phyloP scores from a whole-genome alignment of 164 flowering plant genomes.

The Vitis labrusca region DNA sequence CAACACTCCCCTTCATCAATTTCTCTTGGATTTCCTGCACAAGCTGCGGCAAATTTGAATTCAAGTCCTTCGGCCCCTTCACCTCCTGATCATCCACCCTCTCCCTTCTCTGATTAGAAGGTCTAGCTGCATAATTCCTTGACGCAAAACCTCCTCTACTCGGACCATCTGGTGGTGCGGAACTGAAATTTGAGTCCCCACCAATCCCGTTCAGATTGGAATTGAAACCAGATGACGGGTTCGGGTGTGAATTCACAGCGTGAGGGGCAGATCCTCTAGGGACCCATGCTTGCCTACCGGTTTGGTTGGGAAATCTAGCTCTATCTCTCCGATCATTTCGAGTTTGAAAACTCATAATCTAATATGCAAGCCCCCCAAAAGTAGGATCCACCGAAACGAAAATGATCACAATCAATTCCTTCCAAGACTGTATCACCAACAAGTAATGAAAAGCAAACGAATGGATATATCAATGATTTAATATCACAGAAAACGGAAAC shows the following conservation, averaged over 20 bases:
- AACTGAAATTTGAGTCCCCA: slow-evolving; percentile 13
- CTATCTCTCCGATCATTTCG: slow-evolving; percentile 51
- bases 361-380: slow-evolving; percentile 1
- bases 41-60: slow-evolving; percentile 63
- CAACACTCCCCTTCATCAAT: slow-evolving; percentile 66
- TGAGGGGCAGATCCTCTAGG: slow-evolving; percentile 48
- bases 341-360: slow-evolving; percentile 52
- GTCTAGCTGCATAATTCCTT: slow-evolving; percentile 22
- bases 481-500: too few species aligned
- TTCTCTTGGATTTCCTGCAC: slow-evolving; percentile 95
- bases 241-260: slow-evolving; percentile 12
- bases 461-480: too few species aligned
- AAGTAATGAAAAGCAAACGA: too few species aligned
- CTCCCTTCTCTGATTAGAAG: slow-evolving; percentile 19
- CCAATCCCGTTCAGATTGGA: slow-evolving; percentile 15
- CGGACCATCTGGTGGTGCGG: slow-evolving; percentile 14
- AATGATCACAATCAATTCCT: too few species aligned
- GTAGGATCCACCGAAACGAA: neutral
- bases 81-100: slow-evolving; percentile 13
- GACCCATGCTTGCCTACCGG: slow-evolving; percentile 56
- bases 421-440: too few species aligned
- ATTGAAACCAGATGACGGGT: neutral
- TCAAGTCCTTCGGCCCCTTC: slow-evolving; percentile 25
- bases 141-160: slow-evolving; percentile 25
- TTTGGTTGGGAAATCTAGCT: slow-evolving; percentile 28